Percentiles rank a stretch among this genome's conserved stretches.
These are phyloP conservation scores for Penicillium verhagenii DNA, from an alignment of 495 filamentous ascomycete genomes.

Conservation along the genomic window DNA sequence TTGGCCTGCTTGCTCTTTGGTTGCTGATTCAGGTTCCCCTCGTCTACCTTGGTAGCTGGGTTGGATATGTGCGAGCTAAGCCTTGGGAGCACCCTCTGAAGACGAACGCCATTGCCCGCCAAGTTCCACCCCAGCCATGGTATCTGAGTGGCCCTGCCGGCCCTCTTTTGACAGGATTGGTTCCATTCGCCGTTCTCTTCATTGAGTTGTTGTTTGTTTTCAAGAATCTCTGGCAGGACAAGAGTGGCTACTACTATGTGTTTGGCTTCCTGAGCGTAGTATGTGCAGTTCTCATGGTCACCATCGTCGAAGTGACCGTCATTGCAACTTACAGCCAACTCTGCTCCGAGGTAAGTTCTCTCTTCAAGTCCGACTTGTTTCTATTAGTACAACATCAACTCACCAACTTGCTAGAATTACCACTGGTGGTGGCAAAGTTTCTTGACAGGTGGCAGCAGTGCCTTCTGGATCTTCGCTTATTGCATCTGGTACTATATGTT, in stretches of 20 bases:
- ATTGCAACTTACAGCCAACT: slow-evolving; percentile 86
- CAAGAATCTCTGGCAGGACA: slow-evolving; percentile 88
- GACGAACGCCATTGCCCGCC: slow-evolving; percentile 69
- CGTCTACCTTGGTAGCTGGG: slow-evolving; percentile 82
- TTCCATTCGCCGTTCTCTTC: slow-evolving; percentile 91
- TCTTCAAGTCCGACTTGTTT: not conserved
- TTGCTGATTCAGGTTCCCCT: slow-evolving; percentile 86
- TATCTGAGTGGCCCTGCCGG: slow-evolving; percentile 63
- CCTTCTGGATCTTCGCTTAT: slow-evolving; percentile 84
- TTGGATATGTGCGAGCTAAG: slow-evolving; percentile 63
- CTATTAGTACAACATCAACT: not conserved
- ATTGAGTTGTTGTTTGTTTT: slow-evolving; percentile 94
- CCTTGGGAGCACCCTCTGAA: slow-evolving; percentile 90
- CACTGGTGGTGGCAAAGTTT: slow-evolving; percentile 98
- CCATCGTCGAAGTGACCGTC: slow-evolving; percentile 85
- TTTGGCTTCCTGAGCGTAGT: slow-evolving; percentile 87
- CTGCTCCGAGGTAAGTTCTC: slow-evolving; percentile 62
- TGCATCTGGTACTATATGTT: slow-evolving; percentile 84
- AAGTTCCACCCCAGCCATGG: slow-evolving; percentile 79
- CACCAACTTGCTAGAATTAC: slow-evolving; percentile 60
- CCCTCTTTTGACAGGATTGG: slow-evolving; percentile 72
- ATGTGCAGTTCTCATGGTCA: slow-evolving; percentile 69
- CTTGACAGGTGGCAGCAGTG: slow-evolving; percentile 73
- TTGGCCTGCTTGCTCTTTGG: slow-evolving; percentile 79
- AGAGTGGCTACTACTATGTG: slow-evolving; percentile 92